phyloP scores from a whole-genome alignment of 169 alveolate genomes.

The Perkinsus olseni region DNA sequence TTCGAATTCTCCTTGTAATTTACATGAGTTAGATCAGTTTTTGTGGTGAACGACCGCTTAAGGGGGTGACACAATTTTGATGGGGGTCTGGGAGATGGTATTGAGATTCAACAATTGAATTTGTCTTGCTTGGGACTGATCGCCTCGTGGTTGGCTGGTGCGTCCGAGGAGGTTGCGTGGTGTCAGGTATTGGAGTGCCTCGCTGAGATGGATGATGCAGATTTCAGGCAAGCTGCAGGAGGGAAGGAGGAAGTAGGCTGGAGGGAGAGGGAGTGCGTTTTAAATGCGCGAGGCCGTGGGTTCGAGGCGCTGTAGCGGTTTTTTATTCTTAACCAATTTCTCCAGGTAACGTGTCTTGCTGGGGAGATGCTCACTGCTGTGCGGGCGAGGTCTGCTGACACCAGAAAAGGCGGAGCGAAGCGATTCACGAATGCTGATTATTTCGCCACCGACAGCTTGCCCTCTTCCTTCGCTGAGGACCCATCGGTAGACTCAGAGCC shows the following conservation, averaged over 20 bases:
- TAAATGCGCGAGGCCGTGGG: background rate
- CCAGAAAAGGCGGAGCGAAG: background rate
- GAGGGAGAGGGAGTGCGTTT: no score
- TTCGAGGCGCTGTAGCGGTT: background rate
- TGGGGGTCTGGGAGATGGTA: no score
- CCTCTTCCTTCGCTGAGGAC: background rate
- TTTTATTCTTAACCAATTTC: background rate
- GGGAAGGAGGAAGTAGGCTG: background rate
- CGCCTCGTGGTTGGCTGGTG: no score
- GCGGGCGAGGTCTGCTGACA: background rate
- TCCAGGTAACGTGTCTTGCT: background rate
- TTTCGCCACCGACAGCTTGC: background rate
- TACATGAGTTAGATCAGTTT: no score
- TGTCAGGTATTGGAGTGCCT: background rate
- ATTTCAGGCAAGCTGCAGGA: background rate
- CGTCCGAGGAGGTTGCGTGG: background rate
- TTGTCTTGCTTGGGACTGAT: no score
- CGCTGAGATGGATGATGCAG: background rate
- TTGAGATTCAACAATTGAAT: no score
- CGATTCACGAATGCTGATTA: background rate
- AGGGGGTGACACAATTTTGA: no score
- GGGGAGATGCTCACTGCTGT: background rate
- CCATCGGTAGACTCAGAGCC: background rate
- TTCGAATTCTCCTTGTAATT: no score
- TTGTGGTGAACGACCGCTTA: no score